A percentile compares a stretch with the other conserved stretches of the same genome.
phyloP scores from a whole-genome alignment of 192 early-diverging fungal species.

The Podila minutissima region DNA sequence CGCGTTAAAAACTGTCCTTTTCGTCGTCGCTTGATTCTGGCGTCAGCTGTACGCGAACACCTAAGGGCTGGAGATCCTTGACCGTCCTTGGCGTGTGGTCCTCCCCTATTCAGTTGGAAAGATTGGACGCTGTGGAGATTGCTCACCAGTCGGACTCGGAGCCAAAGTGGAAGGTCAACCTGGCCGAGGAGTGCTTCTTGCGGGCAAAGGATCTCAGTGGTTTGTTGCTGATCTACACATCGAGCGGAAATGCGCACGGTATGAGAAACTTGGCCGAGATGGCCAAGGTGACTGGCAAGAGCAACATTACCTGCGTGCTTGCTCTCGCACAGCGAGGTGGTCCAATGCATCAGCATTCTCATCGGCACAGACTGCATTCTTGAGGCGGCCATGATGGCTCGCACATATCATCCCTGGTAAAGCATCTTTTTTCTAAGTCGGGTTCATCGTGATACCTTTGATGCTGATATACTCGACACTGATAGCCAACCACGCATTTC shows the following conservation, averaged over 20 bases:
- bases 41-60: too few species aligned
- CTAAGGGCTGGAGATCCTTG: too few species aligned
- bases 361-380: slow-evolving; percentile 88
- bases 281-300: slow-evolving; percentile 76
- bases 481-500: too few species aligned
- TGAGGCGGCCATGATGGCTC: slow-evolving; percentile 95
- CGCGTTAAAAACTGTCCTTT: too few species aligned
- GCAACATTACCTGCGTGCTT: slow-evolving; percentile 90
- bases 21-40: too few species aligned
- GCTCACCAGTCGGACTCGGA: slow-evolving; percentile 85
- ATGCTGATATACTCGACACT: background rate
- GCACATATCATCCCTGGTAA: slow-evolving; percentile 83
- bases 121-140: slow-evolving; percentile 90
- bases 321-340: slow-evolving; percentile 76
- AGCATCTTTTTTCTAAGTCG: background rate
- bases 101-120: slow-evolving; percentile 86
- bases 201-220: slow-evolving; percentile 92
- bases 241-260: slow-evolving; percentile 85
- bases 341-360: slow-evolving; percentile 89
- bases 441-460: background rate
- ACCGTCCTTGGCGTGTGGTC: too few species aligned
- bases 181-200: slow-evolving; percentile 91
- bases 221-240: slow-evolving; percentile 90
- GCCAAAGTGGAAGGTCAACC: slow-evolving; percentile 91
- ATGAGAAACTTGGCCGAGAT: slow-evolving; percentile 77